Conservation (phyloP, 148 eudicot genomes). For the Selenicereus undatus region DNA sequence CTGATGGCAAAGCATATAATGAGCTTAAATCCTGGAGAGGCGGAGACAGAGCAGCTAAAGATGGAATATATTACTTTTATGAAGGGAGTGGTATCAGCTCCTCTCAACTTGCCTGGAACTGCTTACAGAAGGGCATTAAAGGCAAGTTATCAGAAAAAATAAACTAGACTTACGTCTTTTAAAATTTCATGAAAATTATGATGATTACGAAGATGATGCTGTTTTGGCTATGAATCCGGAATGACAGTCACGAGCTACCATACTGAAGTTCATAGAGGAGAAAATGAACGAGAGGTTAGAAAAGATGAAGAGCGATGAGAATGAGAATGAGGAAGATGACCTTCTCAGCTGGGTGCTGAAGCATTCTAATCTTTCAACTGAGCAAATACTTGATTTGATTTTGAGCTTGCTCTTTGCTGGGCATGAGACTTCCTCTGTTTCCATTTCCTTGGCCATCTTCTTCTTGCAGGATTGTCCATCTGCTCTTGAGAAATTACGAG, state of each 20-base stretch:
- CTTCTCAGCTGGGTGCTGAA: conserved; percentile 91
- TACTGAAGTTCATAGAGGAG: conserved; percentile 69
- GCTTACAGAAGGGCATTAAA: conserved; percentile 81
- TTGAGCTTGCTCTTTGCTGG: conserved; percentile 92
- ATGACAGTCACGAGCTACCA: conserved; percentile 71
- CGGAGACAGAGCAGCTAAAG: conserved; percentile 84
- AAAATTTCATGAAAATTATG: not conserved
- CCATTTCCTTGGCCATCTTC: conserved; percentile 86
- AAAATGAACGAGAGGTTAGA: conserved; percentile 65
- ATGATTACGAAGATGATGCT: not conserved
- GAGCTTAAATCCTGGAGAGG: conserved; percentile 87
- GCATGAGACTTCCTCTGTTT: conserved; percentile 92
- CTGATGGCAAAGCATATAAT: conserved; percentile 91
- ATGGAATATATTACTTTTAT: conserved; percentile 91
- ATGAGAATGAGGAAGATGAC: conserved; percentile 61
- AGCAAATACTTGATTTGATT: conserved; percentile 84
- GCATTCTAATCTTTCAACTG: conserved; percentile 79
- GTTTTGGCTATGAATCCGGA: not conserved
- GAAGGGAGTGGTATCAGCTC: conserved; percentile 96
- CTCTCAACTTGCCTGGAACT: conserved; percentile 92
- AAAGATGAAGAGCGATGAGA: conserved; percentile 29
- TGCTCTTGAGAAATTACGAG: conserved; percentile 70
- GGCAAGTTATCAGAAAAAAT: conserved; percentile 30
- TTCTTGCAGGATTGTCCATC: conserved; percentile 71
- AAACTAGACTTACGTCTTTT: not conserved